phyloP scores from a whole-genome alignment of 1,284 basidiomycete genomes.

The Taiwanofungus camphoratus region DNA sequence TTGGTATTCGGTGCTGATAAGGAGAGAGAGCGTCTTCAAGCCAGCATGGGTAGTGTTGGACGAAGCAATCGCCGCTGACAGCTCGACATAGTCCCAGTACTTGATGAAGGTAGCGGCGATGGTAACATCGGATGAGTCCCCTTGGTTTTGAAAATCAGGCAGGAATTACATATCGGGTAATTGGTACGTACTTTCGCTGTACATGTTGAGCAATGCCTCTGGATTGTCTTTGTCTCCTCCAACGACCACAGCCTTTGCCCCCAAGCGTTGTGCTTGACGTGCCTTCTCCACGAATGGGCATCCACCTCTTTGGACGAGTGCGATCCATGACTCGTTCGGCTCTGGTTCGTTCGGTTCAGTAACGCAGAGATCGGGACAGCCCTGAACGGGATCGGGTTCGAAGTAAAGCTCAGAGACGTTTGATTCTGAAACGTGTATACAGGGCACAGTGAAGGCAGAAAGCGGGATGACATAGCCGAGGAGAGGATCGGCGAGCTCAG shows the following conservation, averaged over 20 bases:
- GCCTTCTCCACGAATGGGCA: slow-evolving; percentile 89
- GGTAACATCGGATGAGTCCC: slow-evolving; percentile 65
- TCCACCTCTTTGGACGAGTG: slow-evolving; percentile 77
- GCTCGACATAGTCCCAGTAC: slow-evolving; percentile 60
- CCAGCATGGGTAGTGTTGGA: slow-evolving; percentile 76
- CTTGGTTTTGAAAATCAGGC: slow-evolving; percentile 36
- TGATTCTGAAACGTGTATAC: slow-evolving; percentile 27
- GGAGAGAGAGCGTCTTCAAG: slow-evolving; percentile 63
- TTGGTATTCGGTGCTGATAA: slow-evolving; percentile 72
- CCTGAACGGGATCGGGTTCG: slow-evolving; percentile 38
- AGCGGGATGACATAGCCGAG: slow-evolving; percentile 76
- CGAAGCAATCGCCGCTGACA: slow-evolving; percentile 52
- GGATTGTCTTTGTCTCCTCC: slow-evolving; percentile 76
- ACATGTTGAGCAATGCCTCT: slow-evolving; percentile 86
- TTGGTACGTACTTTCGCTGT: slow-evolving; percentile 62
- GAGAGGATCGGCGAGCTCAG: slow-evolving; percentile 61
- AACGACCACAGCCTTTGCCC: slow-evolving; percentile 85
- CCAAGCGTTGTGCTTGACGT: slow-evolving; percentile 74
- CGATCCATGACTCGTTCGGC: slow-evolving; percentile 72
- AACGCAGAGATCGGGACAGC: slow-evolving; percentile 62
- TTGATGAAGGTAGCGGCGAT: slow-evolving; percentile 73
- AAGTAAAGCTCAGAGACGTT: slow-evolving; percentile 13
- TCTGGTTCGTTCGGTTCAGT: slow-evolving; percentile 46
- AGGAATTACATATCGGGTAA: slow-evolving; percentile 6
- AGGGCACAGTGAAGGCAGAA: slow-evolving; percentile 60